Conservation (phyloP, 805 yeast species). For the Metschnikowia borealis region DNA sequence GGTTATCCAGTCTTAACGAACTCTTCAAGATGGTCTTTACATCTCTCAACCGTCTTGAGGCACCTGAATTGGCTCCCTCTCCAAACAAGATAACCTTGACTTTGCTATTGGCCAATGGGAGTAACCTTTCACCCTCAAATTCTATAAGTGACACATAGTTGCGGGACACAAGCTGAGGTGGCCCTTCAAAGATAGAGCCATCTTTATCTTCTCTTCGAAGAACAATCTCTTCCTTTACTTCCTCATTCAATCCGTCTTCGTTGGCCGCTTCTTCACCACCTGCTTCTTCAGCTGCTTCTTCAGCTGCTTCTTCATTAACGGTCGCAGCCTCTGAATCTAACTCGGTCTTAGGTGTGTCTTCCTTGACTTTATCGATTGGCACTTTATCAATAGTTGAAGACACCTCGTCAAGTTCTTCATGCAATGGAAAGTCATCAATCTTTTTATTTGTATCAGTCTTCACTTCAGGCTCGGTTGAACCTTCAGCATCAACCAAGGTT, state of each 20-base stretch:
- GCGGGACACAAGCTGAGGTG: slow-evolving; percentile 55
- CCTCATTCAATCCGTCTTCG: slow-evolving; percentile 6
- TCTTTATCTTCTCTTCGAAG: slow-evolving; percentile 5
- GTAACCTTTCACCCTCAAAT: slow-evolving; percentile 34
- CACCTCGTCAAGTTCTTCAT: not conserved
- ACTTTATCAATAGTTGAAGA: not conserved
- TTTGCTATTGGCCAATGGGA: slow-evolving; percentile 20
- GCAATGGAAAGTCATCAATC: not conserved
- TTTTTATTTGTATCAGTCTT: not conserved
- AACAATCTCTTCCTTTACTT: slow-evolving; percentile 2
- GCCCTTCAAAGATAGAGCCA: slow-evolving; percentile 55
- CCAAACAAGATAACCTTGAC: slow-evolving; percentile 54
- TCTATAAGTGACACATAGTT: slow-evolving; percentile 53
- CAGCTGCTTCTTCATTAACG: slow-evolving; percentile 1
- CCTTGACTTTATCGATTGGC: not conserved
- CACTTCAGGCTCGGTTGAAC: not conserved
- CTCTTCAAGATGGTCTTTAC: slow-evolving; percentile 43
- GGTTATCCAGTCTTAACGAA: slow-evolving; percentile 36
- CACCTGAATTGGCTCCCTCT: slow-evolving; percentile 48
- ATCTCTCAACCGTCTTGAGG: slow-evolving; percentile 50
- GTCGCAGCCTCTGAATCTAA: not conserved
- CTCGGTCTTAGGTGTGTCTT: not conserved
- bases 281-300: not conserved
- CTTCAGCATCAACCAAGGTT: not conserved
- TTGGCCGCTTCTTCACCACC: not conserved